phyloP scores from a whole-genome alignment of 805 yeast species.

The Myxozyma kluyveri region DNA sequence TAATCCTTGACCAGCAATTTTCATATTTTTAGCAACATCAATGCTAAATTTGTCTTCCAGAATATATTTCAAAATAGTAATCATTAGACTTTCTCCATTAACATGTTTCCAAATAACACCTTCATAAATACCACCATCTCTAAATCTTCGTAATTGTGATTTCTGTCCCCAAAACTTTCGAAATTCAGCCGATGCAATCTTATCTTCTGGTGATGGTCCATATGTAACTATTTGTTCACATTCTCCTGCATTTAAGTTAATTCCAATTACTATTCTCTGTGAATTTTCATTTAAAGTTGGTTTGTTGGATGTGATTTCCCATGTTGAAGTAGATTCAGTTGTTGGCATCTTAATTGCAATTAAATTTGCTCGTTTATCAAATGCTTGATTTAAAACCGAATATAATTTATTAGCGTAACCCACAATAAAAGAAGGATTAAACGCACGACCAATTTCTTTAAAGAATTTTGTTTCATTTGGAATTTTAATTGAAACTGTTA shows the following conservation, averaged over 20 bases:
- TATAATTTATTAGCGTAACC: slow-evolving; percentile 45
- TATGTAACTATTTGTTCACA: slow-evolving; percentile 79
- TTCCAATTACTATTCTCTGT: slow-evolving; percentile 48
- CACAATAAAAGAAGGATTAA: slow-evolving; percentile 20
- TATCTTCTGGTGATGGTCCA: slow-evolving; percentile 71
- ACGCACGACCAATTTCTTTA: slow-evolving; percentile 17
- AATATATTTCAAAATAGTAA: slow-evolving; percentile 62
- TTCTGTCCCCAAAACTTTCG: slow-evolving; percentile 85
- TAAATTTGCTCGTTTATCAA: slow-evolving; percentile 41
- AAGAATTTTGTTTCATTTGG: slow-evolving; percentile 21
- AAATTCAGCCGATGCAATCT: slow-evolving; percentile 61
- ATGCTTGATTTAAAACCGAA: slow-evolving; percentile 31
- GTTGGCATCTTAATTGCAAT: slow-evolving; percentile 33
- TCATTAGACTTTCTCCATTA: slow-evolving; percentile 47
- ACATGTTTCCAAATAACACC: slow-evolving; percentile 79
- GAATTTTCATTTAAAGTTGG: slow-evolving; percentile 26
- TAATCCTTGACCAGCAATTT: slow-evolving; percentile 14
- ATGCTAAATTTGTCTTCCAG: slow-evolving; percentile 59
- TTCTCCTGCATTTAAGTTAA: slow-evolving; percentile 66
- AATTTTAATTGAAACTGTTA: slow-evolving; percentile 4
- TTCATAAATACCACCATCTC: slow-evolving; percentile 86
- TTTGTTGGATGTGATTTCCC: slow-evolving; percentile 25
- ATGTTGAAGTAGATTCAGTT: slow-evolving; percentile 37
- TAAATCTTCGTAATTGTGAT: slow-evolving; percentile 84
- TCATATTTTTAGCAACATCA: slow-evolving; percentile 37